Percentiles rank a stretch among this genome's conserved stretches.
Evolutionary conservation across 805 yeast genomes (phyloP).

Genomic region (Danielia oregonensis): DNA sequence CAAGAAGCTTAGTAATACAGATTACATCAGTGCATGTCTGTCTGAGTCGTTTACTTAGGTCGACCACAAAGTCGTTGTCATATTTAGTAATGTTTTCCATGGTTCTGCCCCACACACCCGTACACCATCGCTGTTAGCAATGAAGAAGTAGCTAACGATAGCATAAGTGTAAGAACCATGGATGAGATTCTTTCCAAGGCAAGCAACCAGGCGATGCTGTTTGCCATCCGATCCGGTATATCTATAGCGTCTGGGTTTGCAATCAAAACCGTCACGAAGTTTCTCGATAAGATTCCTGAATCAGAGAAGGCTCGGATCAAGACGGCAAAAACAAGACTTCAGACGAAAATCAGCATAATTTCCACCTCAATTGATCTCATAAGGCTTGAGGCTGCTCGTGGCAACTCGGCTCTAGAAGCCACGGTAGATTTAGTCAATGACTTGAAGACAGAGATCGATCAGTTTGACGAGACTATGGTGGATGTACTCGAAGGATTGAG

Average conservation of each 20-base stretch:
- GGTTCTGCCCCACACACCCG: too few species aligned
- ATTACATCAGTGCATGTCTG: too few species aligned
- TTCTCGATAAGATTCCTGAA: constrained; percentile 53
- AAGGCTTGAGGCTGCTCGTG: constrained; percentile 57
- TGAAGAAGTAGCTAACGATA: too few species aligned
- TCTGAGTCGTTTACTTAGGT: too few species aligned
- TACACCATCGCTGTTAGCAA: too few species aligned
- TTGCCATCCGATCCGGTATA: constrained; percentile 74
- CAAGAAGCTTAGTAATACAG: too few species aligned
- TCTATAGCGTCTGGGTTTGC: constrained; percentile 74
- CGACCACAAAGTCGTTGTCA: too few species aligned
- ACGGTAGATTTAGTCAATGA: constrained; percentile 53
- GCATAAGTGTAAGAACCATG: too few species aligned
- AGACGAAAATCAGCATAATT: constrained; percentile 56
- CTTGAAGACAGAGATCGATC: constrained; percentile 54
- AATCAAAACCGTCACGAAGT: constrained; percentile 54
- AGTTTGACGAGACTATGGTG: constrained; percentile 50
- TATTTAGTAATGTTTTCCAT: too few species aligned
- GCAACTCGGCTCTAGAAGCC: constrained; percentile 53
- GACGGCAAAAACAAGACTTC: constrained; percentile 41
- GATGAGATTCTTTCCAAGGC: constrained; percentile 50
- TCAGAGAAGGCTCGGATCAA: constrained; percentile 47
- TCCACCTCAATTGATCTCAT: constrained; percentile 67
- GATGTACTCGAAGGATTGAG: constrained; percentile 30
- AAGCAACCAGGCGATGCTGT: constrained; percentile 73